Base-by-base conservation (phyloP, 2,329 filamentous ascomycete genomes). In the Plenodomus lindquistii region DNA sequence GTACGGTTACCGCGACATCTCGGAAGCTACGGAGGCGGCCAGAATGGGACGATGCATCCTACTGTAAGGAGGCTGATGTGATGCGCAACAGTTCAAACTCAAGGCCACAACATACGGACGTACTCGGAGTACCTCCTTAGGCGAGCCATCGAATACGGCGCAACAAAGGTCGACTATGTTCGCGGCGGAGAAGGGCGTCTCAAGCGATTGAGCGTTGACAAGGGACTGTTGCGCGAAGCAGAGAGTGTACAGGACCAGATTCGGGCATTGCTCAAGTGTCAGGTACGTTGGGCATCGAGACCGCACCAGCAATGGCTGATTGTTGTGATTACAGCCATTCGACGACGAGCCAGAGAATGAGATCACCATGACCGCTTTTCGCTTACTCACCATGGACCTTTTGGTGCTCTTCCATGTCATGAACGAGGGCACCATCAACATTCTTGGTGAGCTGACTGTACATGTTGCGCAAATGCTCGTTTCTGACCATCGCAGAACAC, bases 361-460 rank as follows among this genome's bases (percentile, higher is more conserved):
- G 73, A 97, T 99, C 60, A 95, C 91, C 9, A 82, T 97, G 59
- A 95, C 91, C 9, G 92, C 95, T 21, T 99, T 97, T 69, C 85
- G 94, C 49, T 79, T 99, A 55, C 79, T 99, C 44, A 95, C 96
- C 17, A 80, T 96, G 63, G 94, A 99, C 72, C 79, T 99, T 31
- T 75, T 99, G 52, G 86, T 89, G 13, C 79, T 99, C 45, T 99
- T 96, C 76, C 91, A 96, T 65, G 90, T 94, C 39, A 87, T 97
- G 75, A 99, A 99, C 68, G 91, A 97, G 74, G 94, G 90, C 40
- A 89, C 96, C 68, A 99, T 99, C 75, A 97, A 96, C 73, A 91
- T 99, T 50, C 78, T 99, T 48, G 91, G 93, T 95, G 78, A 57
- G 84, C 67, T 8, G 29, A 27, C 13, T 27, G 34, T 13, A 5